These are phyloP conservation scores for Metschnikowia borealis DNA, from an alignment of 805 yeast species.

Conservation along the genomic window DNA sequence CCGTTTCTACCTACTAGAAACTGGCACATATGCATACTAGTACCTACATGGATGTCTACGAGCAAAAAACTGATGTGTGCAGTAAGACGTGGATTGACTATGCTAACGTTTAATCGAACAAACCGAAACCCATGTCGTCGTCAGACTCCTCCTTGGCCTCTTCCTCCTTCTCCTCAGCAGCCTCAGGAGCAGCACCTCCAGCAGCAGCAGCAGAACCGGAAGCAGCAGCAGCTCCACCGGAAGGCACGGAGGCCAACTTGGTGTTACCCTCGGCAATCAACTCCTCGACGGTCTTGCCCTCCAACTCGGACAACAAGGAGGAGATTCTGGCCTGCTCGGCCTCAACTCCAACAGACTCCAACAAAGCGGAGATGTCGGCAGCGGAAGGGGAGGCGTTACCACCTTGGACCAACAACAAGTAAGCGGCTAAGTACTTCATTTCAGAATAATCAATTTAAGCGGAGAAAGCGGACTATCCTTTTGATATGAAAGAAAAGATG, in stretches of 20 bases:
- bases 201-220: conserved; percentile 68
- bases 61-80: no score
- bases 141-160: conserved; percentile 64
- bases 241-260: conserved; percentile 95
- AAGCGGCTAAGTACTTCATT: conserved; percentile 99
- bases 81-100: not conserved
- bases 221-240: conserved; percentile 96
- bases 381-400: conserved; percentile 95
- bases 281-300: conserved; percentile 88
- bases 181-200: conserved; percentile 68
- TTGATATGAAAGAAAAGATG: conserved; percentile 33
- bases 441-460: conserved; percentile 81
- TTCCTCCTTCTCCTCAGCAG: conserved; percentile 63
- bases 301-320: conserved; percentile 75
- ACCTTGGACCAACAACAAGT: conserved; percentile 95
- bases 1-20: no score
- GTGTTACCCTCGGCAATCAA: conserved; percentile 91
- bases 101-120: conserved; percentile 75
- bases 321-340: conserved; percentile 85
- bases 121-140: conserved; percentile 88
- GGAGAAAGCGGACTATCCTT: conserved; percentile 74
- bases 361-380: conserved; percentile 80
- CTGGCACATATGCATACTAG: no score
- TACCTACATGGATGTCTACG: no score
- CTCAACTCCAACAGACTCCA: conserved; percentile 94